phyloP scores from a whole-genome alignment of 331 rosid genomes.

The Saraca asoca region DNA sequence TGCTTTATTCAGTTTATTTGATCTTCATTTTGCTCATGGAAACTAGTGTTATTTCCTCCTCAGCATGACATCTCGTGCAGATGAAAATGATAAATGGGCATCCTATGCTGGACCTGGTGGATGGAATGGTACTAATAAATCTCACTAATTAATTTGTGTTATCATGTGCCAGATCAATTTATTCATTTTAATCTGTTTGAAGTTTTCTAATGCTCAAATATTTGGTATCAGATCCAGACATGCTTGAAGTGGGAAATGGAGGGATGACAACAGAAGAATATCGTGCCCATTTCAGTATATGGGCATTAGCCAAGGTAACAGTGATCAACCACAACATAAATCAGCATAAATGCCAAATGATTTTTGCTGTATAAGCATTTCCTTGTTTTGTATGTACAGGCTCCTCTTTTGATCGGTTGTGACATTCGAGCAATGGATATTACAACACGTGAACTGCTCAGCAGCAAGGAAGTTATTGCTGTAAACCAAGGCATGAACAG shows the following conservation, averaged over 20 bases:
- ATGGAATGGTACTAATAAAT: slow-evolving; percentile 63
- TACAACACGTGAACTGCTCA: slow-evolving; percentile 45
- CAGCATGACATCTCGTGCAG: slow-evolving; percentile 70
- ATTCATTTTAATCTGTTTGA: too few species aligned
- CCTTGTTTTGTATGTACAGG: slow-evolving; percentile 41
- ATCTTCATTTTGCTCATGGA: slow-evolving; percentile 18
- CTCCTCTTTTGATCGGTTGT: slow-evolving; percentile 77
- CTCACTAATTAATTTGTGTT: not conserved
- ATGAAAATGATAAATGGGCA: slow-evolving; percentile 67
- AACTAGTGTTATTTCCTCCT: slow-evolving; percentile 21
- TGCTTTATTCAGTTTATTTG: slow-evolving; percentile 4
- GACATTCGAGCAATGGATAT: slow-evolving; percentile 55
- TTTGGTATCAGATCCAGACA: slow-evolving; percentile 68
- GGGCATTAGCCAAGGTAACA: slow-evolving; percentile 79
- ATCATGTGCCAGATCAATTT: too few species aligned
- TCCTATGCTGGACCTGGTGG: slow-evolving; percentile 78
- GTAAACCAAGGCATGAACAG: slow-evolving; percentile 64
- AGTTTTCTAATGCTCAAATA: not conserved
- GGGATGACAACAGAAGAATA: slow-evolving; percentile 79
- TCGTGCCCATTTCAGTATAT: slow-evolving; percentile 76
- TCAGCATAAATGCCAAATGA: too few species aligned
- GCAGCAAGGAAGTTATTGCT: slow-evolving; percentile 68
- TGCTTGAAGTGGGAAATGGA: slow-evolving; percentile 89
- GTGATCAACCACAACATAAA: not conserved
- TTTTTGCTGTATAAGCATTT: not conserved